A percentile compares a stretch with the other conserved stretches of the same genome.
Evolutionary conservation across 1,139 yeast species (phyloP).

Genomic region (Taphrina pruni): DNA sequence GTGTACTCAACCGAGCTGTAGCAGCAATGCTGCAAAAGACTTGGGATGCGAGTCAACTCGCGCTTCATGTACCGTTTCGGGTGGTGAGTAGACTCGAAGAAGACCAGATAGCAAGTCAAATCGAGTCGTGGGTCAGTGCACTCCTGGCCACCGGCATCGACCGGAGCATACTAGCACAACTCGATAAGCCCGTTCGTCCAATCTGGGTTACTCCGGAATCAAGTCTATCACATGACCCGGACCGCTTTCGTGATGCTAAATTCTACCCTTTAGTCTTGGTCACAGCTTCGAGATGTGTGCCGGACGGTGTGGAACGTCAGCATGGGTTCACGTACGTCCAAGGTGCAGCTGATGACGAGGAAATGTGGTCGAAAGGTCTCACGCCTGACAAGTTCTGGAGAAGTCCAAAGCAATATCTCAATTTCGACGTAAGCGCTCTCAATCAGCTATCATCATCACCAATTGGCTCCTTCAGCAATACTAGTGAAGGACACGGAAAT

Average conservation of each 20-base stretch:
- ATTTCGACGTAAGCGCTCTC: conserved; percentile 55
- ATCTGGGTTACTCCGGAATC: conserved; percentile 72
- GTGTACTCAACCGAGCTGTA: conserved; percentile 67
- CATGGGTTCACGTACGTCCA: conserved; percentile 70
- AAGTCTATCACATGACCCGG: conserved; percentile 49
- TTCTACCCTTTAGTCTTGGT: conserved; percentile 60
- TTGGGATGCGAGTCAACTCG: conserved; percentile 50
- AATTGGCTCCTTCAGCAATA: conserved; percentile 34
- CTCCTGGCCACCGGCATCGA: conserved; percentile 55
- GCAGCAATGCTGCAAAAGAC: conserved; percentile 46
- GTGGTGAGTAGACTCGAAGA: conserved; percentile 67
- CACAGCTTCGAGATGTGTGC: conserved; percentile 68
- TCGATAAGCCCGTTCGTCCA: conserved; percentile 66
- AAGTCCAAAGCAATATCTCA: conserved; percentile 51
- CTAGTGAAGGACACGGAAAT: conserved; percentile 15
- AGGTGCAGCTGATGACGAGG: conserved; percentile 95
- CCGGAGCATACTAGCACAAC: conserved; percentile 50
- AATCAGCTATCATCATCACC: conserved; percentile 49
- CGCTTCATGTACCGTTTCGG: conserved; percentile 60
- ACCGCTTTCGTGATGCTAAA: conserved; percentile 43
- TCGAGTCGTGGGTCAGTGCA: conserved; percentile 61
- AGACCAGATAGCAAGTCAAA: conserved; percentile 57
- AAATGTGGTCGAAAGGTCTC: conserved; percentile 69
- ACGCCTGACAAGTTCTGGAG: conserved; percentile 67
- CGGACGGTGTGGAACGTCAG: conserved; percentile 60